phyloP scores from a whole-genome alignment of 345 rosid genomes.

The Psidium friedrichsthalianum region DNA sequence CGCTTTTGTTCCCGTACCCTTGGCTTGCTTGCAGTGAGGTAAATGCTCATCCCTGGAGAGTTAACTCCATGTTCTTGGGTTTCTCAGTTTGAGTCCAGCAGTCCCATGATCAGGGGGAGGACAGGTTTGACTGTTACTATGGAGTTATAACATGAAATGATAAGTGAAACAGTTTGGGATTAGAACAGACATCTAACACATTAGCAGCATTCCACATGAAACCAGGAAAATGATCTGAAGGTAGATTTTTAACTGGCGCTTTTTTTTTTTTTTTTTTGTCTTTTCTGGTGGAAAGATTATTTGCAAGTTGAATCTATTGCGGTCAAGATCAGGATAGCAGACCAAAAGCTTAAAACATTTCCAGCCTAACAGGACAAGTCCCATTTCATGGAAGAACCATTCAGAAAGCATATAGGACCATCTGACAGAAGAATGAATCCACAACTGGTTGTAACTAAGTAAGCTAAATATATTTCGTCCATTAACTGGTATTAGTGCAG shows the following conservation, averaged over 20 bases:
- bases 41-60: background rate
- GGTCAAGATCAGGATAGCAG: background rate
- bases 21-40: constrained; percentile 57
- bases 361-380: background rate
- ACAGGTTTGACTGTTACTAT: background rate
- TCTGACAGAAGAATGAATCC: background rate
- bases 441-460: background rate
- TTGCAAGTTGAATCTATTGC: background rate
- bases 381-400: background rate
- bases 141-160: background rate
- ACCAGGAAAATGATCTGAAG: background rate
- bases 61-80: background rate
- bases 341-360: background rate
- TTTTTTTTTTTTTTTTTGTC: background rate
- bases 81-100: background rate
- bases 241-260: background rate
- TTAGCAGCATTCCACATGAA: background rate
- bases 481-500: background rate
- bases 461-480: background rate
- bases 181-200: background rate
- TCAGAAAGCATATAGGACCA: background rate
- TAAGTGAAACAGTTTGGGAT: background rate
- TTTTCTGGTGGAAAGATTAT: background rate
- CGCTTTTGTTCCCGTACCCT: constrained; percentile 65
- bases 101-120: background rate